These are phyloP conservation scores for Tetratostichococcus sp. DNA, from an alignment of 139 green algal genomes.

Conservation along the genomic window DNA sequence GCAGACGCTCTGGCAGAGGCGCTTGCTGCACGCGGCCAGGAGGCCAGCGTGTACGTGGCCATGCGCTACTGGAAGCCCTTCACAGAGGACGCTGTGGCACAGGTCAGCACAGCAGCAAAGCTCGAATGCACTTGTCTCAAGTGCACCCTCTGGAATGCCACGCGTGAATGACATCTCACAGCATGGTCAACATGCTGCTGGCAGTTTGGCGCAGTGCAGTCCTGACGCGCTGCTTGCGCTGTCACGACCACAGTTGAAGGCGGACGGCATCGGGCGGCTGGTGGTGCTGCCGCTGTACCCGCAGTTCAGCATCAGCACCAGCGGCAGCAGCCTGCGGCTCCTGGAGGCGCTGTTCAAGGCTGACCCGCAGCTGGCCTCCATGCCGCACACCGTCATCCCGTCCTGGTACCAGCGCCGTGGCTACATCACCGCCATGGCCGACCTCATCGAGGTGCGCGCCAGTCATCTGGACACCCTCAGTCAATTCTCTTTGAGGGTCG, in stretches of 20 bases:
- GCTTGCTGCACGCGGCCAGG: constrained; percentile 39
- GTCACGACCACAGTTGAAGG: constrained; percentile 87
- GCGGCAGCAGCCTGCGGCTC: constrained; percentile 84
- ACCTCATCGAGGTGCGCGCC: constrained; percentile 85
- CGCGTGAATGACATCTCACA: too few species aligned
- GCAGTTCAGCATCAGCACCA: constrained; percentile 95
- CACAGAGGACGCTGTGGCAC: constrained; percentile 90
- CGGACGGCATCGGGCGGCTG: constrained; percentile 73
- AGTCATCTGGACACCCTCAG: background rate
- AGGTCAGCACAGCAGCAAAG: too few species aligned
- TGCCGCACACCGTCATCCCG: constrained; percentile 30
- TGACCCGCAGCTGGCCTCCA: constrained; percentile 9
- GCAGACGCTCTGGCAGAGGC: constrained; percentile 63
- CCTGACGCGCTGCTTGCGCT: too few species aligned
- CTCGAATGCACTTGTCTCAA: too few species aligned
- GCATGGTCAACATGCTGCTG: too few species aligned
- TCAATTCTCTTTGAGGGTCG: too few species aligned
- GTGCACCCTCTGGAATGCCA: too few species aligned
- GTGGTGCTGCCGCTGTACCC: constrained; percentile 96
- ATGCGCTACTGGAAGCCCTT: constrained; percentile 99
- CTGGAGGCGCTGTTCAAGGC: constrained; percentile 78
- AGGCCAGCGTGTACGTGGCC: constrained; percentile 85
- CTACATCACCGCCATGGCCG: constrained; percentile 90
- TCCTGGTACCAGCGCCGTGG: constrained; percentile 83
- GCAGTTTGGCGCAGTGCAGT: too few species aligned